A percentile compares a stretch with the other conserved stretches of the same genome.
Conservation (phyloP, 2,329 filamentous ascomycete genomes). For the Penicillium capsulatum region DNA sequence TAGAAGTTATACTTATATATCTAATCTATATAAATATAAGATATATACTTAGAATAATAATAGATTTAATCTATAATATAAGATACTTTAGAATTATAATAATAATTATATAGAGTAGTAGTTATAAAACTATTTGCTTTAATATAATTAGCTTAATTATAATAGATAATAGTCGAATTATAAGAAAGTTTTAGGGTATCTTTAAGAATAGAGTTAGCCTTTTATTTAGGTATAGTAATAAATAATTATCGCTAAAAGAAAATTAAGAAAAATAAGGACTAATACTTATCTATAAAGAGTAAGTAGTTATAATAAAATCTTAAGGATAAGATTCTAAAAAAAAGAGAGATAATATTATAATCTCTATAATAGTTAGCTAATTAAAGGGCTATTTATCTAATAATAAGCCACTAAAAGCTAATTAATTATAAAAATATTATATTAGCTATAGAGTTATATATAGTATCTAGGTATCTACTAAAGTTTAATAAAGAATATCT, state of each 20-base stretch:
- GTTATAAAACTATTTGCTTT: background rate
- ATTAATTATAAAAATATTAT: background rate
- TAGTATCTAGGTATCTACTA: background rate
- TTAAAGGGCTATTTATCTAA: background rate
- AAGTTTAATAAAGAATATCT: background rate
- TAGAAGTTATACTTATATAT: background rate
- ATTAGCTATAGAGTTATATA: background rate
- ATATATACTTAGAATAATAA: background rate
- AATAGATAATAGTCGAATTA: no score
- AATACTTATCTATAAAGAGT: background rate
- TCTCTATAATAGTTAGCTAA: background rate
- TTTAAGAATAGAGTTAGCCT: background rate
- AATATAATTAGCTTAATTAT: background rate
- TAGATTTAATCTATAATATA: background rate
- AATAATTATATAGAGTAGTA: background rate
- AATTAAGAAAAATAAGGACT: background rate
- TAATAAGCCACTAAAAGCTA: background rate
- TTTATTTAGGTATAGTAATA: background rate
- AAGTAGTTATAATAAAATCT: background rate
- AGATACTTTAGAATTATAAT: background rate
- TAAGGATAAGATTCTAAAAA: background rate
- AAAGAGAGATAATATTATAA: background rate
- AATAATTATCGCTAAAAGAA: background rate
- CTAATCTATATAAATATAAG: background rate
- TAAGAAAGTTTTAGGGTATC: background rate